These are phyloP conservation scores for Sphaerulina populicola DNA, from an alignment of 2,329 filamentous ascomycete genomes.

Conservation along the genomic window DNA sequence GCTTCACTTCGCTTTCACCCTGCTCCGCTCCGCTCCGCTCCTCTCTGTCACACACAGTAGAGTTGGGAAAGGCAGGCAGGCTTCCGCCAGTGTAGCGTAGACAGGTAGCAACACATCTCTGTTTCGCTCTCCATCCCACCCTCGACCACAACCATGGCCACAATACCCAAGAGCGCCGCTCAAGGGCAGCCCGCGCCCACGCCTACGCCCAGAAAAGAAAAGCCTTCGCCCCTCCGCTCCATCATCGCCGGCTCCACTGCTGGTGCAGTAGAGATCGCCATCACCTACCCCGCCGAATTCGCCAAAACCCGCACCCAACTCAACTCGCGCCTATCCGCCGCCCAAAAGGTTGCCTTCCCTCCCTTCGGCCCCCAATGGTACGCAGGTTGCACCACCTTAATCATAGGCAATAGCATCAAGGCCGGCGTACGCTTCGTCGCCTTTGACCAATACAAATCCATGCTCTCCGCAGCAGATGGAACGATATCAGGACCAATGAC, in stretches of 20 bases:
- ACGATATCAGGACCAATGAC: slow-evolving; percentile 85
- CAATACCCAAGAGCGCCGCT: slow-evolving; percentile 18
- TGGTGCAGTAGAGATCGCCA: slow-evolving; percentile 88
- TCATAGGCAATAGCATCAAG: slow-evolving; percentile 94
- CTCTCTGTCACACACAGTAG: neutral
- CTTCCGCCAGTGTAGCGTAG: too few species aligned
- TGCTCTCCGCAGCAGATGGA: slow-evolving; percentile 74
- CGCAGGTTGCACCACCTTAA: slow-evolving; percentile 91
- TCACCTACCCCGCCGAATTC: slow-evolving; percentile 93
- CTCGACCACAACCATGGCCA: slow-evolving; percentile 16
- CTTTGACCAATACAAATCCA: slow-evolving; percentile 84
- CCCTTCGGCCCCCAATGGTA: slow-evolving; percentile 94
- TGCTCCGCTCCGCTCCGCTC: neutral
- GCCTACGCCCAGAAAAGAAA: slow-evolving; percentile 24
- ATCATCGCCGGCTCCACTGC: slow-evolving; percentile 89
- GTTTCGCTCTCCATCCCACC: neutral
- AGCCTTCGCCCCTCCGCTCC: slow-evolving; percentile 76
- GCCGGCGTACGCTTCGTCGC: slow-evolving; percentile 93
- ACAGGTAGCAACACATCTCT: neutral
- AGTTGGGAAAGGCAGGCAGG: too few species aligned
- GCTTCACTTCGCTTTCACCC: neutral
- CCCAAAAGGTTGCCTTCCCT: slow-evolving; percentile 87
- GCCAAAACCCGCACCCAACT: slow-evolving; percentile 93
- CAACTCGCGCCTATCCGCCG: slow-evolving; percentile 71
- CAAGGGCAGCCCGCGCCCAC: slow-evolving; percentile 12